A percentile compares a stretch with the other conserved stretches of the same genome.
phyloP scores from a whole-genome alignment of 805 yeast genomes.

The Sugiyamaella americana region DNA sequence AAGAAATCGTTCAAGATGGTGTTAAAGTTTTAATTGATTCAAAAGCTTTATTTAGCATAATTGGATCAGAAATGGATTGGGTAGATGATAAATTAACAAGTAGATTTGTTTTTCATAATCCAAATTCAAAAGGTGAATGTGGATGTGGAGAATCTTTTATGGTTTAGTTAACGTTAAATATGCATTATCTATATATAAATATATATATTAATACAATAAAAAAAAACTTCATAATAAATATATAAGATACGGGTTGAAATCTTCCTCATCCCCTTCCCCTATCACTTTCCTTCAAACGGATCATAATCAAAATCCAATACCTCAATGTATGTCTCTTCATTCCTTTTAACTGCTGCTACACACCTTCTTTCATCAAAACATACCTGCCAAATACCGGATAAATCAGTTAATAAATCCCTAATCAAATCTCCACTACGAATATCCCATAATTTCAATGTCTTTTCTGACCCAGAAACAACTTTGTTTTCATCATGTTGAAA shows the following conservation, averaged over 20 bases:
- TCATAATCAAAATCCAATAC: constrained; percentile 68
- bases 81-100: constrained; percentile 85
- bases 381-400: constrained; percentile 93
- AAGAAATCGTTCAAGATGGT: constrained; percentile 84
- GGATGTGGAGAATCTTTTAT: constrained; percentile 99
- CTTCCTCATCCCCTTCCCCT: too few relatives aligned
- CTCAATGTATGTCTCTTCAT: constrained; percentile 68
- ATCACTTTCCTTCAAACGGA: constrained; percentile 8
- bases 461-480: constrained; percentile 83
- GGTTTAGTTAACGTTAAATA: constrained; percentile 48
- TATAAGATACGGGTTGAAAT: too few relatives aligned
- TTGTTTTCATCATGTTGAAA: constrained; percentile 82
- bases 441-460: constrained; percentile 84
- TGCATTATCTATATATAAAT: neutral
- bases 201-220: neutral
- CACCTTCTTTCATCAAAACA: constrained; percentile 77
- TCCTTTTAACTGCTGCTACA: constrained; percentile 83
- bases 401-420: constrained; percentile 62
- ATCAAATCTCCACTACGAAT: constrained; percentile 69
- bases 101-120: constrained; percentile 87
- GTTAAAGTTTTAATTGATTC: constrained; percentile 90
- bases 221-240: too few relatives aligned
- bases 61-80: constrained; percentile 99
- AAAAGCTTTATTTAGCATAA: constrained; percentile 89
- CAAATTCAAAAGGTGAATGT: constrained; percentile 95